These are phyloP conservation scores for Neospora caninum DNA, from an alignment of 169 alveolate species.

Conservation along the genomic window DNA sequence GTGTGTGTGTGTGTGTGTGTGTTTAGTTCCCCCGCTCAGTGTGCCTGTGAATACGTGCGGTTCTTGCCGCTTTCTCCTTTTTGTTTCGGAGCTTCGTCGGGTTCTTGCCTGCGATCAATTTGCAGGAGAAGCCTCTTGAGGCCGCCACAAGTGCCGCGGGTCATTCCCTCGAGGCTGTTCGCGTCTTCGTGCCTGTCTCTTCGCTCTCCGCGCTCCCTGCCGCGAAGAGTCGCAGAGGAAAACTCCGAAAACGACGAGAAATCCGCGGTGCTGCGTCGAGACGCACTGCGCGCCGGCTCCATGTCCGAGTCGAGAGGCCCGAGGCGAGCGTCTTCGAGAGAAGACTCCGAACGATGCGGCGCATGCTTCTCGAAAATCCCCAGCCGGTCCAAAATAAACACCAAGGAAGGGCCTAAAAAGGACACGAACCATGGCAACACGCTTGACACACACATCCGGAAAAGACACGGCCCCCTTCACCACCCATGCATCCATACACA, in stretches of 20 bases:
- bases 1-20: neutral
- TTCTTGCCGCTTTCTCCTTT: no score
- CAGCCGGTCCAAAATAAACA: neutral
- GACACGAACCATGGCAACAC: neutral
- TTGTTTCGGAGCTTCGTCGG: neutral
- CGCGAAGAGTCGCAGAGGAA: no score
- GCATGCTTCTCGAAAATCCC: slow-evolving; percentile 29
- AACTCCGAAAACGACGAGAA: no score
- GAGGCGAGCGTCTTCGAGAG: neutral
- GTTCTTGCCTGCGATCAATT: neutral
- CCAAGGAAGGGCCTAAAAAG: slow-evolving; percentile 23
- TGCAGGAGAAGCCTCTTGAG: slow-evolving; percentile 15
- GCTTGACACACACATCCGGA: neutral
- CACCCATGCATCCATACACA: neutral
- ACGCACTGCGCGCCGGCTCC: no score
- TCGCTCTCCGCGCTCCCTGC: neutral
- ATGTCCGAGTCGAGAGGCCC: no score
- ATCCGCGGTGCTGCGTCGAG: no score
- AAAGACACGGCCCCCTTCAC: neutral
- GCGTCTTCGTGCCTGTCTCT: neutral
- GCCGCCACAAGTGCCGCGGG: slow-evolving; percentile 34
- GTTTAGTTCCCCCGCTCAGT: neutral
- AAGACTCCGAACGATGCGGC: neutral
- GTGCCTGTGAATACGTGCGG: neutral
- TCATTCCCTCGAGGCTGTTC: neutral